These are phyloP conservation scores for Saccharomycopsis fibuligera DNA, from an alignment of 805 yeast genomes.

Conservation along the genomic window DNA sequence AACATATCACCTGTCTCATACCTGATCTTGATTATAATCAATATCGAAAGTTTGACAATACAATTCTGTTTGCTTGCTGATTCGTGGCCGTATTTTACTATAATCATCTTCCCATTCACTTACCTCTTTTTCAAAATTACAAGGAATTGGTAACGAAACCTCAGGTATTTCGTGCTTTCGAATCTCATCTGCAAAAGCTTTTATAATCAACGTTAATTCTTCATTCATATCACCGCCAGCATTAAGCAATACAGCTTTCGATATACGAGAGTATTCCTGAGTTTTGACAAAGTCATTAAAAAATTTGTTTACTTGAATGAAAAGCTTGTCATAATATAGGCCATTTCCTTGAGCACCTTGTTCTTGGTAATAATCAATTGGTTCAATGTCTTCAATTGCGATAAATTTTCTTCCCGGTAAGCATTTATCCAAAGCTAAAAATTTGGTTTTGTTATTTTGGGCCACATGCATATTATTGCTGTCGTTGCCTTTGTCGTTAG, in stretches of 20 bases:
- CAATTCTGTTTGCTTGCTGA: conserved; percentile 32
- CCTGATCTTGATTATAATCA: conserved; percentile 2
- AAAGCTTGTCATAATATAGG: conserved; percentile 12
- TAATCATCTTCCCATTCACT: conserved; percentile 16
- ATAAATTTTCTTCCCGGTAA: conserved; percentile 56
- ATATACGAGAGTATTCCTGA: background rate
- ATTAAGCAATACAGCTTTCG: conserved; percentile 1
- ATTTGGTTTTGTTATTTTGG: too few species aligned
- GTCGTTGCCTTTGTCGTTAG: too few species aligned
- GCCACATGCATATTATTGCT: too few species aligned
- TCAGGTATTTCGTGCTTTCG: conserved; percentile 19
- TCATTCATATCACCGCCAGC: conserved; percentile 22
- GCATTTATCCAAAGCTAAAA: conserved; percentile 83
- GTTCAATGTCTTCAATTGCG: conserved; percentile 41
- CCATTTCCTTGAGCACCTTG: too few species aligned
- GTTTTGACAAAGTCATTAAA: background rate
- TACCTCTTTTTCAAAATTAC: conserved; percentile 15
- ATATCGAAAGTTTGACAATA: conserved; percentile 27
- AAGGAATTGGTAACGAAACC: conserved; percentile 25
- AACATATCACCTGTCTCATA: background rate
- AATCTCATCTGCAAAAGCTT: background rate
- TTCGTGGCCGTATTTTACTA: conserved; percentile 30
- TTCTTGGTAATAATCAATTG: too few species aligned
- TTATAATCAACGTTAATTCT: background rate
- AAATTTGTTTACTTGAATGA: conserved; percentile 7